Evolutionary conservation across 768 basidiomycete genomes (phyloP).

Genomic region (Pholiota conissans): DNA sequence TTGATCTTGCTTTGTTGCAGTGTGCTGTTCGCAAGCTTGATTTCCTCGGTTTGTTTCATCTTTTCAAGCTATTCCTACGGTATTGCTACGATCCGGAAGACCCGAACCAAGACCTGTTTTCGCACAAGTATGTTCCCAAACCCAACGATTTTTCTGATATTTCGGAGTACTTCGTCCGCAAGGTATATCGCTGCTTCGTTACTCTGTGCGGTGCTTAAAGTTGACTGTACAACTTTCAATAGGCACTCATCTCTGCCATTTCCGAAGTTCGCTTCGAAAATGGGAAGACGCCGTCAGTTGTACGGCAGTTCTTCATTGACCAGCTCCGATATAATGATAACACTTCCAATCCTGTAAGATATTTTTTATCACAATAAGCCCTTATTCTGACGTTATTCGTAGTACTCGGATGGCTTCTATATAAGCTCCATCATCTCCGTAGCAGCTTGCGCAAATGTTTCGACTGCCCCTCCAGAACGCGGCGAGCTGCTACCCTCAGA

Average conservation of each 20-base stretch:
- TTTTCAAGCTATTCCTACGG: slow-evolving; percentile 91
- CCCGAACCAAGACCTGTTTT: slow-evolving; percentile 77
- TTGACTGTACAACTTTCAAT: neutral
- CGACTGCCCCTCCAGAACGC: slow-evolving; percentile 74
- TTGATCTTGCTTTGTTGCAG: slow-evolving; percentile 36
- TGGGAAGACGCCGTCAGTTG: slow-evolving; percentile 82
- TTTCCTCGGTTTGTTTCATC: slow-evolving; percentile 90
- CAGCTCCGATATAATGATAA: slow-evolving; percentile 96
- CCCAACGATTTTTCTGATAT: slow-evolving; percentile 94
- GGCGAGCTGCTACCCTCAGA: slow-evolving; percentile 76
- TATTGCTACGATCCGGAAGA: slow-evolving; percentile 91
- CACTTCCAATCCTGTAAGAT: slow-evolving; percentile 78
- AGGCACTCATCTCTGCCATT: slow-evolving; percentile 82
- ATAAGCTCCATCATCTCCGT: slow-evolving; percentile 84
- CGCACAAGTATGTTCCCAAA: slow-evolving; percentile 87
- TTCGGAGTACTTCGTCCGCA: slow-evolving; percentile 92
- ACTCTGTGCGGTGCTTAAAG: too few relatives aligned
- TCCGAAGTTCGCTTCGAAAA: slow-evolving; percentile 85
- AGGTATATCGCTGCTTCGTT: slow-evolving; percentile 48
- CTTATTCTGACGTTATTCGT: slow-evolving; percentile 1
- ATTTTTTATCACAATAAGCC: neutral
- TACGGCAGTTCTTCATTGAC: slow-evolving; percentile 87
- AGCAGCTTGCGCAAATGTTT: slow-evolving; percentile 77
- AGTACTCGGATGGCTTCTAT: slow-evolving; percentile 93
- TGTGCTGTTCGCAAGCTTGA: slow-evolving; percentile 83